Evolutionary conservation across 768 basidiomycete species (phyloP), one percentile per base, ranked within the genome.

Genomic region (Trametes sanguinea): DNA sequence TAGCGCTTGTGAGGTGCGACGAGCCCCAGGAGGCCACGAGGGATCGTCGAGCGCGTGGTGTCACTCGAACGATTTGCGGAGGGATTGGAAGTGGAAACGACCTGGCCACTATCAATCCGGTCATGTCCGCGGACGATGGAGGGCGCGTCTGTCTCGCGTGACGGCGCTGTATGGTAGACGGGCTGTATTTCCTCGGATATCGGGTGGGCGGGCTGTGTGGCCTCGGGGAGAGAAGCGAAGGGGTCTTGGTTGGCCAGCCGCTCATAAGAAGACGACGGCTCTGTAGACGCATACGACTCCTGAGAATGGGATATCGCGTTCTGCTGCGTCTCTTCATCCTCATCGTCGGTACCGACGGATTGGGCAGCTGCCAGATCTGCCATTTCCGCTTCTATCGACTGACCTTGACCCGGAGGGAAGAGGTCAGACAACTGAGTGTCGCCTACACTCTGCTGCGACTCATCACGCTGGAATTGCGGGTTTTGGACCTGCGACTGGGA

Each of bases 181-280:
- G 50, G 16, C 17, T 59, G 57, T 9, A 50, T 51, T 13, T 59
- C 50, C 0, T 44, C 32, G 29, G 40, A 14, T 16, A 45, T 47
- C 13, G 29, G 33, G 30, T 57, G 60, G n/a, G 62, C 61, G 14
- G 50, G 60, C 51, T 68, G 64, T 7, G 67, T 67, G 4, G 61
- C 30, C 27, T 62, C 57, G 5, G 40, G 52, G 8, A 45, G n/a
- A 29, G 64, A 52, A 8, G 45, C 48, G 22, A 60, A 67, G 5
- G 59, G 52, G 17, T 63, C 54, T 30, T 43, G 46, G 13, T 61
- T 54, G 50, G 64, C 57, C 3, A 67, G 35, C 7, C 57, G 60
- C 29, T 64, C 54, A 46, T 67, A 67, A 13, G 66, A 67, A 3
- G 60, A 62, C 3, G 66, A 56, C 0, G 66, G 66, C 40, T 64